Evolutionary conservation across 2,329 filamentous ascomycete species (phyloP).

Genomic region (Fusarium sp.): DNA sequence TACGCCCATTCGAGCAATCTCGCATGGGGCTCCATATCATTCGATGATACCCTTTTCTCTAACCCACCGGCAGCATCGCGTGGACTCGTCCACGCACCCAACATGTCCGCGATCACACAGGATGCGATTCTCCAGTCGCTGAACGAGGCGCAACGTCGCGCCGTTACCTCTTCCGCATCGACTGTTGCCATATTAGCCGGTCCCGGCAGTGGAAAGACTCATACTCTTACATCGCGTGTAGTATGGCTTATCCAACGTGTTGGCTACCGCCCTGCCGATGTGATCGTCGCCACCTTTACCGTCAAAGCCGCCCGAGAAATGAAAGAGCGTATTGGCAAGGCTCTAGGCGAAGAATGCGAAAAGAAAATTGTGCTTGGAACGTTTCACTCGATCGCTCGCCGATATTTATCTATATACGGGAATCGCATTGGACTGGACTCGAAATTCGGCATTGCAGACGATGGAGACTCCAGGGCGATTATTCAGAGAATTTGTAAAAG

Average conservation of each 20-base stretch:
- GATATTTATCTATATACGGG: slow-evolving; percentile 88
- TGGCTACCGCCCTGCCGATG: slow-evolving; percentile 83
- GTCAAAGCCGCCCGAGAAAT: slow-evolving; percentile 96
- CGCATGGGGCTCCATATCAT: slow-evolving; percentile 7
- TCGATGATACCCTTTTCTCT: slow-evolving; percentile 29
- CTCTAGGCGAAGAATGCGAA: slow-evolving; percentile 84
- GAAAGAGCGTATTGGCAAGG: slow-evolving; percentile 85
- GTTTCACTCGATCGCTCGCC: slow-evolving; percentile 92
- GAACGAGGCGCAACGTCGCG: slow-evolving; percentile 69
- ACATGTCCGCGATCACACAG: slow-evolving; percentile 49
- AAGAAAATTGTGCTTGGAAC: slow-evolving; percentile 88
- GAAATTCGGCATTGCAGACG: slow-evolving; percentile 93
- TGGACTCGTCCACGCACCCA: slow-evolving; percentile 43
- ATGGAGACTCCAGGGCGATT: slow-evolving; percentile 82
- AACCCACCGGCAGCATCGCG: slow-evolving; percentile 33
- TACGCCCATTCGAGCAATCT: slow-evolving; percentile 3
- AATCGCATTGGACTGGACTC: slow-evolving; percentile 84
- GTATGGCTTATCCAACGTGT: slow-evolving; percentile 85
- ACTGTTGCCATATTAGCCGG: slow-evolving; percentile 78
- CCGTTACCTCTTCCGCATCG: slow-evolving; percentile 66
- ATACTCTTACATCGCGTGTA: slow-evolving; percentile 92
- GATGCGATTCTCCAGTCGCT: slow-evolving; percentile 63
- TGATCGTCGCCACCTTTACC: slow-evolving; percentile 97
- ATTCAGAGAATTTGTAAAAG: slow-evolving; percentile 87
- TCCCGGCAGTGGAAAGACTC: slow-evolving; percentile 88